Base-by-base conservation (phyloP, 164 flowering plant species). In the Annona cherimola region DNA sequence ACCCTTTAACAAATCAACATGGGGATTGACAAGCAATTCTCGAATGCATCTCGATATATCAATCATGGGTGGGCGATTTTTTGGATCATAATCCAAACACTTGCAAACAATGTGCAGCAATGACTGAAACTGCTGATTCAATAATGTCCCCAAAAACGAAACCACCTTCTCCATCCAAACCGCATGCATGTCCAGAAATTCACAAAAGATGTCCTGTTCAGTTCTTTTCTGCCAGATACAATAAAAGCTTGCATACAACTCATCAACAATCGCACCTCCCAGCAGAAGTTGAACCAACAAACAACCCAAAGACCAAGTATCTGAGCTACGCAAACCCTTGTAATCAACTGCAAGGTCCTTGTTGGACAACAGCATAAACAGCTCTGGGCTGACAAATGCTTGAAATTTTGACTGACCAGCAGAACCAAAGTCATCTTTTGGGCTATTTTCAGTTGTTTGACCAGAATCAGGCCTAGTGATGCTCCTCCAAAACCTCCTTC, bases 241-340 rank as follows among this genome's bases (percentile, higher is more conserved):
- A 46, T 18, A 61, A 40, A 84, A 55, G 73, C 68, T 67, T 60
- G 69, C 71, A 55, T 71, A 66, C 61, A 84, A 73, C 74, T 75
- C 80, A 66, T 84, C 81, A 39, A 41, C 50, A 85, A 80, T 60
- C 44, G 61, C 42, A 42, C 81, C 73, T 59, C 95, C 92, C 44
- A 85, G 3, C 60, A 90, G 76, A 71, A 93, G 74, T 64, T 74
- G 73, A 42, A 90, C 66, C 68, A 93, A 57, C 18, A 87, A 54
- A 79, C 90, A 93, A 71, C 82, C 90, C 64, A 90, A 70, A 18
- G 93, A 78, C 98, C 98, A 95, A 68, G 86, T 79, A 89, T 95
- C 99, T 4, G 98, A 93, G 46, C 78, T 63, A 80, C 42, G 74
- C 40, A 63, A 71, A 44, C 72, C 76, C 35, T 26, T 26, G 46